Base-by-base conservation (phyloP, 2,329 filamentous ascomycete species). In the Chrysoporthe austroafricana region DNA sequence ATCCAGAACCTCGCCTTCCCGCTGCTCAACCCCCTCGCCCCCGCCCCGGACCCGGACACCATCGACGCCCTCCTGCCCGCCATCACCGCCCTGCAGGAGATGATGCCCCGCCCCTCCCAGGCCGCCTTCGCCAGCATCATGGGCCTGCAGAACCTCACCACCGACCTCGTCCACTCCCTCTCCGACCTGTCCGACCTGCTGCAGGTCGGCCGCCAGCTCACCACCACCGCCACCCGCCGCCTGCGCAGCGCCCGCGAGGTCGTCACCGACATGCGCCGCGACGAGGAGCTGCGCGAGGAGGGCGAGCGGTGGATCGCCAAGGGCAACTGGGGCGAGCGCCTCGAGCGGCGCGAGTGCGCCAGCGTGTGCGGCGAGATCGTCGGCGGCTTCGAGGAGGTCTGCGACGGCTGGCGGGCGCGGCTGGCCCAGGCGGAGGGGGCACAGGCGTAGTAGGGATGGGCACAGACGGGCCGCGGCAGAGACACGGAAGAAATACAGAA, bases 181-280 rank as follows among this genome's bases (percentile, higher is more conserved):
- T 93, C 93, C 73, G 91, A 93, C 72, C 84, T 99, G 4, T 93
- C 92, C 7, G 96, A 99, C 77, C 94, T 93, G 3, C 84, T 99
- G 44, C 95, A 98, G 79, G 97, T 98, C 90, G 94, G 91, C 43
- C 90, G 93, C 14, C 95, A 98, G 79, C 91, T 92, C 1, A 96
- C 93, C 0, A 91, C 89, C 3, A 91, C 91, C 11, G 96, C 95
- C 1, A 90, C 91, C 2, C 85, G 96, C 66, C 87, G 93, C 57
- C 82, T 99, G 63, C 90, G 91, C 72, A 92, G 89, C 46, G 94
- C 93, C 7, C 92, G 91, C 73, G 94, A 97, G 76, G 88, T 97
- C 69, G 90, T 98, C 1, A 88, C 90, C 1, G 95, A 97, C 73
- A 90, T 97, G 82, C 87, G 90, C 71, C 87, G 88, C 68, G 96